Evolutionary conservation across 306 rosid species (phyloP).

Genomic region (Pueraria montana): DNA sequence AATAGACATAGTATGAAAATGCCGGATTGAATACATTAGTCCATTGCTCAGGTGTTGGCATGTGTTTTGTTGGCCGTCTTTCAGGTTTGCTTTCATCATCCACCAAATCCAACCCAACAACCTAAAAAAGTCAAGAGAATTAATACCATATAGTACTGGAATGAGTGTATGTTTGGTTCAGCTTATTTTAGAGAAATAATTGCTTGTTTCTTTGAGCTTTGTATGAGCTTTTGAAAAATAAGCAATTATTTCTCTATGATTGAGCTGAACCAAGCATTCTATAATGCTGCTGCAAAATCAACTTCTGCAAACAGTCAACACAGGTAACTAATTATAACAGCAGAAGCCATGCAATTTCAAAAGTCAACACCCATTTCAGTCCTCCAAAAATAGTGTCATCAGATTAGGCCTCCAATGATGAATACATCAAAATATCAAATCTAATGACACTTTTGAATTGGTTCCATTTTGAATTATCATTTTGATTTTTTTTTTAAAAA

Average conservation of each 20-base stretch:
- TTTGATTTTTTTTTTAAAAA: background rate
- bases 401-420: constrained; percentile 19
- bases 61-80: constrained; percentile 98
- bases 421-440: constrained; percentile 15
- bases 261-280: background rate
- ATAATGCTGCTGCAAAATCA: constrained; percentile 29
- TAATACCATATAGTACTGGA: background rate
- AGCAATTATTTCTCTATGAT: background rate
- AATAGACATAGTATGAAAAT: constrained; percentile 91
- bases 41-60: constrained; percentile 99
- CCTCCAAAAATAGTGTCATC: constrained; percentile 23
- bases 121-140: constrained; percentile 57
- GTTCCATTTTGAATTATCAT: background rate
- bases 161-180: background rate
- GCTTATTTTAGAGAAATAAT: background rate
- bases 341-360: background rate
- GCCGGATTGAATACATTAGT: constrained; percentile 97
- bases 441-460: background rate
- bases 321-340: background rate
- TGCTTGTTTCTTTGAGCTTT: background rate
- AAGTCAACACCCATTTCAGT: constrained; percentile 20
- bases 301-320: constrained; percentile 19
- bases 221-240: background rate
- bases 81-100: constrained; percentile 98
- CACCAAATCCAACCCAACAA: constrained; percentile 96